Conservation (phyloP, 768 basidiomycete genomes). For the Leccinum rimulosum region DNA sequence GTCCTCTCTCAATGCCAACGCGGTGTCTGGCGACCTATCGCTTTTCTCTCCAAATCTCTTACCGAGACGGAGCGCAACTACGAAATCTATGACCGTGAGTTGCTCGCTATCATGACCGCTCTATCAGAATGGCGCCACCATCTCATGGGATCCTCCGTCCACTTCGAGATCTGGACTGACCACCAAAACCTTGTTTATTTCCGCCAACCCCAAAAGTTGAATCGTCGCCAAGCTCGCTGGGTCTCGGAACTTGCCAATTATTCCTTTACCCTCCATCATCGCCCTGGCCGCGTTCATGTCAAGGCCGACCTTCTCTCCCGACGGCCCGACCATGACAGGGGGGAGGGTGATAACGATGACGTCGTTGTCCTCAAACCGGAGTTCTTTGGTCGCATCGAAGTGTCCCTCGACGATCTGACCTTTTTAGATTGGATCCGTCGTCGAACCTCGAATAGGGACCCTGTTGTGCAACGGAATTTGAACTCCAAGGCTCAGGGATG, state of each 20-base stretch:
- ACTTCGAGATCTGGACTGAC: constrained; percentile 15
- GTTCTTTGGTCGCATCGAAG: too few relatives aligned
- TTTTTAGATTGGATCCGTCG: too few relatives aligned
- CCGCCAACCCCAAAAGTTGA: constrained; percentile 35
- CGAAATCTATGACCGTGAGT: constrained; percentile 25
- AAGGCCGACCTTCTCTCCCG: constrained; percentile 28
- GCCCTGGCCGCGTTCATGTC: constrained; percentile 19
- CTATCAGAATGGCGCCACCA: constrained; percentile 33
- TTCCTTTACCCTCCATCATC: too few relatives aligned
- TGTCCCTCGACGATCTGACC: too few relatives aligned
- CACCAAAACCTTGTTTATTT: constrained; percentile 45
- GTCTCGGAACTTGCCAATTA: constrained; percentile 29
- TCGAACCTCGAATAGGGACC: too few relatives aligned
- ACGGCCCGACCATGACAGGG: constrained; percentile 19
- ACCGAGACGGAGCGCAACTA: constrained; percentile 42
- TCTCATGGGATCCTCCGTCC: not conserved
- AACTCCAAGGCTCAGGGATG: not conserved
- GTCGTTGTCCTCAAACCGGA: not conserved
- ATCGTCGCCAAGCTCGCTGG: constrained; percentile 44
- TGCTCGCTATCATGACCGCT: constrained; percentile 44
- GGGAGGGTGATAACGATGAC: constrained; percentile 21
- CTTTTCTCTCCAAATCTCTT: constrained; percentile 36
- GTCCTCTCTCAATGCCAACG: not conserved
- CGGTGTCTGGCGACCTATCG: constrained; percentile 35
- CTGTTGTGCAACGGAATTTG: too few relatives aligned